phyloP scores from a whole-genome alignment of 441 rosid species.

The Breynia disticha region DNA sequence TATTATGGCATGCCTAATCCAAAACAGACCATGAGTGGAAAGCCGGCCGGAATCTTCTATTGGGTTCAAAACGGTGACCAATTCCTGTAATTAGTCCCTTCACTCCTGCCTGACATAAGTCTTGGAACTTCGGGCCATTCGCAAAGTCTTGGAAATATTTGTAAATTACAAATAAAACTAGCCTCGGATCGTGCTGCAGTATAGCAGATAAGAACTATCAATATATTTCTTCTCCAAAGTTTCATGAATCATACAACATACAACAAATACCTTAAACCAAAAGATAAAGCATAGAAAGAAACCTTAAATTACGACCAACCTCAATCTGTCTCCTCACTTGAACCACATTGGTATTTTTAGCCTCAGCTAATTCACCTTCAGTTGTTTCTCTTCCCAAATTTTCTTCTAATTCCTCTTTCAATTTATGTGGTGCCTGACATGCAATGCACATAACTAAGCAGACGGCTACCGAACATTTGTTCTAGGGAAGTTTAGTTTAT shows the following conservation, averaged over 20 bases:
- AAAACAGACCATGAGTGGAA: constrained; percentile 73
- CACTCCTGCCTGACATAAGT: constrained; percentile 91
- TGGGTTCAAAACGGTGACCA: constrained; percentile 82
- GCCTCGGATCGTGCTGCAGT: constrained; percentile 91
- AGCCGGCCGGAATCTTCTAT: constrained; percentile 61
- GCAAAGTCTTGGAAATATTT: constrained; percentile 76
- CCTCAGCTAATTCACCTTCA: constrained; percentile 53
- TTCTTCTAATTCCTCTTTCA: constrained; percentile 39
- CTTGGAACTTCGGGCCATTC: constrained; percentile 69
- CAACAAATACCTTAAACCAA: neutral
- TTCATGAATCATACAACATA: neutral
- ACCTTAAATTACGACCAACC: constrained; percentile 66
- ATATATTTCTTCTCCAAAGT: neutral
- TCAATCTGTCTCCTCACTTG: constrained; percentile 44
- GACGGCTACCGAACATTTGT: constrained; percentile 2
- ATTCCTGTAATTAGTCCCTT: constrained; percentile 78
- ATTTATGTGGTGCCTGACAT: constrained; percentile 46
- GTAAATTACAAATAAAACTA: constrained; percentile 72
- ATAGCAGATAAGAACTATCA: neutral
- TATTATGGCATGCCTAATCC: constrained; percentile 85
- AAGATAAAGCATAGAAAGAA: neutral
- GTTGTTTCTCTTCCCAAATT: constrained; percentile 49
- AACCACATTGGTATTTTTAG: constrained; percentile 30
- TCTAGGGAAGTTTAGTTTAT: no score
- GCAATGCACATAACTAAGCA: constrained; percentile 12